phyloP scores from a whole-genome alignment of 257 asterid species.

The Gentiana macrophylla region DNA sequence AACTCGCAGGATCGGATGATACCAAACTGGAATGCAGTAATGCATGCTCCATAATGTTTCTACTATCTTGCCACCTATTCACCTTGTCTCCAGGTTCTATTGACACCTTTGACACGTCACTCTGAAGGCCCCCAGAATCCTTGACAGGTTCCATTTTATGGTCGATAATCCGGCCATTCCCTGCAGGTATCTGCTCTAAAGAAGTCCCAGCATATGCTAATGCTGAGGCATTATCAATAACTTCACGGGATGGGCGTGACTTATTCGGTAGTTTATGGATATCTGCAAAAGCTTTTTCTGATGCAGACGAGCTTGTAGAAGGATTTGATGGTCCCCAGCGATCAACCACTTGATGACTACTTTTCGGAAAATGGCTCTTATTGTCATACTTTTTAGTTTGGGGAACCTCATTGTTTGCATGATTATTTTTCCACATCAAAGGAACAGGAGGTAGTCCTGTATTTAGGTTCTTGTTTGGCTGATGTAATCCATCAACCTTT shows the following conservation, averaged over 20 bases:
- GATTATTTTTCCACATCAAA: constrained; percentile 57
- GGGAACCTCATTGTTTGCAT: constrained; percentile 51
- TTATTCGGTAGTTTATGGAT: constrained; percentile 28
- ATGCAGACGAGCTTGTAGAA: constrained; percentile 34
- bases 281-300: constrained; percentile 25
- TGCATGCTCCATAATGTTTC: constrained; percentile 27
- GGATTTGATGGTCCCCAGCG: constrained; percentile 33
- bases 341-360: constrained; percentile 28
- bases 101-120: constrained; percentile 19
- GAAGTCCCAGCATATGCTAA: constrained; percentile 30
- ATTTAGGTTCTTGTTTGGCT: constrained; percentile 33
- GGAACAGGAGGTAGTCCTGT: constrained; percentile 62
- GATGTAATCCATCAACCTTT: constrained; percentile 46
- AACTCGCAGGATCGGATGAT: constrained; percentile 30
- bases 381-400: constrained; percentile 34
- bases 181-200: constrained; percentile 25
- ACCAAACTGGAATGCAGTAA: constrained; percentile 19
- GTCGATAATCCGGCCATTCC: constrained; percentile 19
- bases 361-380: constrained; percentile 37
- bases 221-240: constrained; percentile 18
- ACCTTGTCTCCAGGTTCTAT: constrained; percentile 17
- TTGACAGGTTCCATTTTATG: constrained; percentile 23
- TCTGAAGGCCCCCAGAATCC: constrained; percentile 22
- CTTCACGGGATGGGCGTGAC: constrained; percentile 20
- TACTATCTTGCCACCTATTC: constrained; percentile 21